Percentiles rank a stretch among this genome's conserved stretches.
phyloP scores from a whole-genome alignment of 179 eudicot genomes.

The Nepenthes alata region DNA sequence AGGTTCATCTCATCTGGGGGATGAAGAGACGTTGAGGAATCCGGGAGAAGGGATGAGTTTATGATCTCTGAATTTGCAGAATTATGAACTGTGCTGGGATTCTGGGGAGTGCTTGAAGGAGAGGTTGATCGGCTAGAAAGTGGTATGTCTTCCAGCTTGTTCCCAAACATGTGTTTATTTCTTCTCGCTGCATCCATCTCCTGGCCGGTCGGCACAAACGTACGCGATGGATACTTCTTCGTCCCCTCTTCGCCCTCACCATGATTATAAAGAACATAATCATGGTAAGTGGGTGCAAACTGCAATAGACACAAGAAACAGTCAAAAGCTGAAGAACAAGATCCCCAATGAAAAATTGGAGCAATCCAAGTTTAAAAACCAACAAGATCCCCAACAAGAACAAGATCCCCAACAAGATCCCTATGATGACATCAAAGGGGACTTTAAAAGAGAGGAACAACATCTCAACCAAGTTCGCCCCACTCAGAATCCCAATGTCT shows the following conservation, averaged over 20 bases:
- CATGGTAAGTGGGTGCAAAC: constrained; percentile 98
- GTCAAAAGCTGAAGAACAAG: neutral
- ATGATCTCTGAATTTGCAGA: constrained; percentile 35
- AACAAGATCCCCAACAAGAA: neutral
- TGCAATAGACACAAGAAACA: constrained; percentile 19
- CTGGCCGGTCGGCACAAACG: constrained; percentile 91
- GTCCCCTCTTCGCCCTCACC: constrained; percentile 76
- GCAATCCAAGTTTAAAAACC: no score
- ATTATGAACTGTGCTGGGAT: constrained; percentile 11
- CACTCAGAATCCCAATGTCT: no score
- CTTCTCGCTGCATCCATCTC: constrained; percentile 87
- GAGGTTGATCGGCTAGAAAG: constrained; percentile 62
- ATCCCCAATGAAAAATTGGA: no score
- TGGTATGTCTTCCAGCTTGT: constrained; percentile 60
- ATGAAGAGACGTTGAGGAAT: constrained; percentile 40
- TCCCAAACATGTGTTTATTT: constrained; percentile 48
- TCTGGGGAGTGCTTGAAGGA: constrained; percentile 30
- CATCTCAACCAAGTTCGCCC: no score
- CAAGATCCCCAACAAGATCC: neutral
- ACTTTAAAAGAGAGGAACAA: no score
- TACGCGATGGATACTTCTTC: constrained; percentile 69
- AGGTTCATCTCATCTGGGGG: constrained; percentile 66
- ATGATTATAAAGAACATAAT: constrained; percentile 86
- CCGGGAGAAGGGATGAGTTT: constrained; percentile 58
- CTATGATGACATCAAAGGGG: no score